Base-by-base conservation (phyloP, 371 early-diverging fungal genomes). In the Cokeromyces recurvatus region DNA sequence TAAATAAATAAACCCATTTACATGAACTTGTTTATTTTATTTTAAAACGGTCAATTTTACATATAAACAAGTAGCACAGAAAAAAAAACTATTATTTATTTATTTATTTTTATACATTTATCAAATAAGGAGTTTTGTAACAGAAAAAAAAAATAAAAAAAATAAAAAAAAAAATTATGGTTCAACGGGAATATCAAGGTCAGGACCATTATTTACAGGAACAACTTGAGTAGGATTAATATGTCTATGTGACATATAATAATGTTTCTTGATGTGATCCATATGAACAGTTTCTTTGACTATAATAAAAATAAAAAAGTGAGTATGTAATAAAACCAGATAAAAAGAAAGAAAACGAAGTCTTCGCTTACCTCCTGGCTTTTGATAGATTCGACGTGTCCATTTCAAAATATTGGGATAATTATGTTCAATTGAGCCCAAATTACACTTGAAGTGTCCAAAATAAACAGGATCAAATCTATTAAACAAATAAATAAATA, bases 261-360 rank as follows among this genome's bases (percentile, higher is more conserved):
- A 97, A 58, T 95, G 96, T 4, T 71, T 56, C 74, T 95, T 95
- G 82, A 97, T 97, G 59, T 97, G 96, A 29, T 85, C 80, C 89
- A 95, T 86, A 66, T 93, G 82, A 34, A 92, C 87, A 0, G 94
- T 94, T 21, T 81, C 83, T 4, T 70, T 69, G 40, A 87, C 74
- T 68, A 62, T 12, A n/a, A n/a, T n/a, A 35, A 23, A 50, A 23
- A 2, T 16, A 35, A 6, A 42, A 15, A 38, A 14, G 14, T 16
- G 36, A 16, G 27, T 0, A 21, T 24, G 23, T 27, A 22, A 24
- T n/a, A n/a, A n/a, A n/a, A n/a, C n/a, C n/a, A n/a, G n/a, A n/a
- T n/a, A n/a, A 37, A 36, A 37, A n/a, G 9, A 46, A 4, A 1
- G 9, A 10, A 40, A 12, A 25, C 8, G 22, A 29, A n/a, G 8